A percentile compares a stretch with the other conserved stretches of the same genome.
Evolutionary conservation across 192 early-diverging fungal species (phyloP).

Genomic region (Backusella tuberculispora): DNA sequence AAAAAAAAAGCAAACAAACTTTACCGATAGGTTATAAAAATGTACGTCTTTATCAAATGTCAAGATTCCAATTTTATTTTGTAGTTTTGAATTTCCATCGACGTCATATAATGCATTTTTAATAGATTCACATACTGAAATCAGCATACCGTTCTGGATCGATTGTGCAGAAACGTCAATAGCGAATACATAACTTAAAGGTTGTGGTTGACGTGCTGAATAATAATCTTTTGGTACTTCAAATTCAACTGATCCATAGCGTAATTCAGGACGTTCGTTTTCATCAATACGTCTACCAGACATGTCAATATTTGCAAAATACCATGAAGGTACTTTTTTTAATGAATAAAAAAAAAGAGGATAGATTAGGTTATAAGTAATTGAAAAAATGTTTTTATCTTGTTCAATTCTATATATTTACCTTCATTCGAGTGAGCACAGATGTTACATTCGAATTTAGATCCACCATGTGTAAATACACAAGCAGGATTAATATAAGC

Average conservation of each 20-base stretch:
- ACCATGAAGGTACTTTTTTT: constrained; percentile 72
- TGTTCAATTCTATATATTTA: constrained; percentile 29
- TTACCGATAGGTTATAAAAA: constrained; percentile 91
- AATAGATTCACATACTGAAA: constrained; percentile 68
- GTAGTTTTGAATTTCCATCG: constrained; percentile 36
- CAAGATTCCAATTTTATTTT: constrained; percentile 80
- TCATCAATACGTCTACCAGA: constrained; percentile 84
- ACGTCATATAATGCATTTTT: constrained; percentile 68
- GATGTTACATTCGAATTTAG: constrained; percentile 91
- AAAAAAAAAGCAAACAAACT: not conserved
- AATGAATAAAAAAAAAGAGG: not conserved
- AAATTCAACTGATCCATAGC: constrained; percentile 92
- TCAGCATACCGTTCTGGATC: constrained; percentile 85
- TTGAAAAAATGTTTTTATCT: not conserved
- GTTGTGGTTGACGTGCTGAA: constrained; percentile 65
- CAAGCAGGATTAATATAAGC: constrained; percentile 94
- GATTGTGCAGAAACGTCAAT: constrained; percentile 94
- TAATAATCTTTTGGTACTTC: constrained; percentile 76
- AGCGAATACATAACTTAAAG: constrained; percentile 88
- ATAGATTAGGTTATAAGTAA: not conserved
- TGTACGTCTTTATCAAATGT: constrained; percentile 92
- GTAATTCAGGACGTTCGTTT: constrained; percentile 87
- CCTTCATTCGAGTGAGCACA: constrained; percentile 86
- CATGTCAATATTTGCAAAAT: constrained; percentile 97
- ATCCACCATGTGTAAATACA: constrained; percentile 88